These are phyloP conservation scores for Colletotrichum gigasporum DNA, from an alignment of 2,329 filamentous ascomycete species.

Conservation along the genomic window DNA sequence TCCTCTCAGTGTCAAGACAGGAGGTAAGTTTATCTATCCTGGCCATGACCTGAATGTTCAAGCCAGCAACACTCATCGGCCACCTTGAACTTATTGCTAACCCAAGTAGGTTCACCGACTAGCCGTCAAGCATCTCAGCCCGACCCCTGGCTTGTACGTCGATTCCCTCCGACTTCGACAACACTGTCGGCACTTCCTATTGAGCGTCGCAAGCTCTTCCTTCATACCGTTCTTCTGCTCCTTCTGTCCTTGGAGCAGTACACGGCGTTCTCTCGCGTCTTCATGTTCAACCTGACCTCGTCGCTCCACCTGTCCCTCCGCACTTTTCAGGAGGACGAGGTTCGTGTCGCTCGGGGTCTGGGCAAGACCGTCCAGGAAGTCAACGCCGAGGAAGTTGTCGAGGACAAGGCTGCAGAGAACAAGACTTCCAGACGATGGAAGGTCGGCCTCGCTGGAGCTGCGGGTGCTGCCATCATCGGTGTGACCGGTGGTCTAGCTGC, in stretches of 20 bases:
- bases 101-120: neutral
- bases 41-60: neutral
- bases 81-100: neutral
- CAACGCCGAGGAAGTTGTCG: conserved; percentile 40
- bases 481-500: conserved; percentile 80
- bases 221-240: conserved; percentile 78
- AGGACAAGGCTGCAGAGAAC: conserved; percentile 64
- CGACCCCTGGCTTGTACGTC: conserved; percentile 56
- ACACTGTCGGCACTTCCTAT: conserved; percentile 66
- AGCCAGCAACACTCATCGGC: neutral
- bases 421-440: conserved; percentile 76
- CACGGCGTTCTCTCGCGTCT: conserved; percentile 74
- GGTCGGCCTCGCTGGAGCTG: conserved; percentile 60
- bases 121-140: conserved; percentile 38
- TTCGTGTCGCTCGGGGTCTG: conserved; percentile 77
- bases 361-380: conserved; percentile 74
- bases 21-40: conserved; percentile 15
- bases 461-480: conserved; percentile 73
- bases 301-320: conserved; percentile 75
- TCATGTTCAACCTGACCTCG: conserved; percentile 76
- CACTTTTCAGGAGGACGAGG: conserved; percentile 75
- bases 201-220: conserved; percentile 71
- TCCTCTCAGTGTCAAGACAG: conserved; percentile 34
- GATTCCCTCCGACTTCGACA: conserved; percentile 69
- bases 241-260: conserved; percentile 83